Percentiles rank a stretch among this genome's conserved stretches.
Conservation (phyloP, 2,329 filamentous ascomycete genomes). For the Cytospora paraplurivora region DNA sequence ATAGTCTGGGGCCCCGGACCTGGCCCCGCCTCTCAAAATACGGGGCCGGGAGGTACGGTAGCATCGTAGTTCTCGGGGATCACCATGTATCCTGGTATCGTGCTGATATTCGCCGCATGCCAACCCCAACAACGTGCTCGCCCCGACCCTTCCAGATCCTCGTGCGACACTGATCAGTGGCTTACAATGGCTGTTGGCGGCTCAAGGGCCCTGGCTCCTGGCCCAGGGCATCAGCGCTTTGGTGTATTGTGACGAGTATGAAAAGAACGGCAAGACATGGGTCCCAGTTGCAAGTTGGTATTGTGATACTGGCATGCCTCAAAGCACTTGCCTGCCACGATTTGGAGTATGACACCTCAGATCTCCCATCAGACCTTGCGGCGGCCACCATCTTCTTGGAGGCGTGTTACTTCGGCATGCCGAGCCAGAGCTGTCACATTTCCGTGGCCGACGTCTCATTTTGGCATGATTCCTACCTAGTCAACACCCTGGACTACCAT, state of each 20-base stretch:
- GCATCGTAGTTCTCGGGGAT: constrained; percentile 1
- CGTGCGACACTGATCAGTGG: neutral
- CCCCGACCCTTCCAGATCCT: neutral
- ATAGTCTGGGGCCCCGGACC: constrained; percentile 23
- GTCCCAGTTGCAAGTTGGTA: neutral
- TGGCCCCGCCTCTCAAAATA: neutral
- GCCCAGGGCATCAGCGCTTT: neutral
- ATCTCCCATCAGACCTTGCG: neutral
- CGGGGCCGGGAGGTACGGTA: constrained; percentile 6
- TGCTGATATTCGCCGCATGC: neutral
- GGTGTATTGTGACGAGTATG: neutral
- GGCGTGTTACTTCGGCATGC: neutral
- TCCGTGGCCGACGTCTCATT: neutral
- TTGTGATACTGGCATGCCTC: neutral
- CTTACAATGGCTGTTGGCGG: constrained; percentile 16
- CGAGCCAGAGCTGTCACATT: neutral
- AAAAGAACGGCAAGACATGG: neutral
- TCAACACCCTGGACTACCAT: neutral
- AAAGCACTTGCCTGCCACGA: neutral
- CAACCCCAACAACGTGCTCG: neutral
- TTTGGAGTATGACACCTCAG: neutral
- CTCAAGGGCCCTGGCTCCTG: constrained; percentile 1
- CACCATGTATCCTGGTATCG: neutral
- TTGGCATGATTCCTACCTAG: neutral
- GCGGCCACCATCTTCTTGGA: neutral